Base-by-base conservation (phyloP, 371 early-diverging fungal species). In the Mortierella sp. region DNA sequence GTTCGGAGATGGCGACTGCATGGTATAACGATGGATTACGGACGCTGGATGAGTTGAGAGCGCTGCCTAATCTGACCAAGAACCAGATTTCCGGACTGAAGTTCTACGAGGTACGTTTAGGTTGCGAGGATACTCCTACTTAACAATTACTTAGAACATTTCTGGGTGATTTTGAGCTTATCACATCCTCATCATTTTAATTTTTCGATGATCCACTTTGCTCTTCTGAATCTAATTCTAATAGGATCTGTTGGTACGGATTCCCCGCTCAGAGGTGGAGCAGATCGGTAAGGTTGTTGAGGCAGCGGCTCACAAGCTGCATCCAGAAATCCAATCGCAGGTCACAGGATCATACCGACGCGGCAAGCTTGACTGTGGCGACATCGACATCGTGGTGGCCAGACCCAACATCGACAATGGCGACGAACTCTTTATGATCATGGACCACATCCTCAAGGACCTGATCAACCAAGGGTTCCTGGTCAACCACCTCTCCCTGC, bases 321-420 rank as follows among this genome's bases (percentile, higher is more conserved):
- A 84, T 48, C 56, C 79, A 1, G 85, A 84, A 29, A 84, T 84
- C 48, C 60, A 79, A 21, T 78, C 68, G 24, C 79, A 76, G 38
- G 85, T 84, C 46, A 84, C 85, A 5, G 85, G 85, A 35, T 84
- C 85, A 5, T 84, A 81, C 60, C 81, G 85, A 7, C 81, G 85
- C 1, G 85, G 85, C 49, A n/a, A 78, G n/a, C 76, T 70, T 0
- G 85, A 84, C n/a, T 84, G 85, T 55, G 85, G 85, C 0, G 85
- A 84, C 32, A 74, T 84, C 32, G 85, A 84, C 18, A 84, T 84
- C 51, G 85, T 84, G 7, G 70, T 84, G 5, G 76, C 79, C 4
- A 55, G 85, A 18, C 79, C 85, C 4, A 68, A 81, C 48, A 60
- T 84, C 14, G 76, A 84, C 72, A 46, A 63, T 32, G 85, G 85